Conservation (phyloP, 495 filamentous ascomycete genomes). For the Aspergillus ellipticus region DNA sequence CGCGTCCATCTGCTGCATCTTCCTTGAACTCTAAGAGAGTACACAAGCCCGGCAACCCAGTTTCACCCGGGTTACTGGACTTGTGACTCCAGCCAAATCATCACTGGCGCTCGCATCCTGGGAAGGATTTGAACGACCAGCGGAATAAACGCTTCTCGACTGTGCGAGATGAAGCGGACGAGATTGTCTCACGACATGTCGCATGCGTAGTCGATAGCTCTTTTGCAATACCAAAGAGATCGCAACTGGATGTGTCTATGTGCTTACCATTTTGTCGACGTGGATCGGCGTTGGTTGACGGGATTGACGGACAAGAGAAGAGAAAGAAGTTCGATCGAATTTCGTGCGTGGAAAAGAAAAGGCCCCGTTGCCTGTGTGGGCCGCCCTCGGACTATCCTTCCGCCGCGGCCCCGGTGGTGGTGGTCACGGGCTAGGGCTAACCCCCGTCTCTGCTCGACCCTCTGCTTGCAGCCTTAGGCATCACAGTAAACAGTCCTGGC, state of each 20-base stretch:
- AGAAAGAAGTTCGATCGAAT: constrained; percentile 22
- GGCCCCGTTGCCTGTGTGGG: constrained; percentile 29
- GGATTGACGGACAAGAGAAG: constrained; percentile 35
- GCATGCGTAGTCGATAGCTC: constrained; percentile 34
- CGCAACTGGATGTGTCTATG: constrained; percentile 26
- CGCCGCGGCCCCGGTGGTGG: neutral
- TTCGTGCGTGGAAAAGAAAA: constrained; percentile 20
- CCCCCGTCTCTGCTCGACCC: constrained; percentile 6
- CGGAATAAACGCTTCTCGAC: constrained; percentile 41
- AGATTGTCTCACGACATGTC: constrained; percentile 35
- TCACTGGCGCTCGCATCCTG: constrained; percentile 53
- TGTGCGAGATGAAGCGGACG: constrained; percentile 29
- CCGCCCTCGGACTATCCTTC: constrained; percentile 29
- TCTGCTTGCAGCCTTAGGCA: too few relatives aligned
- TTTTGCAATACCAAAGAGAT: constrained; percentile 12
- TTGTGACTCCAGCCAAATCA: constrained; percentile 79
- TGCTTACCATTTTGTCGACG: constrained; percentile 53
- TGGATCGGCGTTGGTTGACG: constrained; percentile 40
- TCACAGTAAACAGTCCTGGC: too few relatives aligned
- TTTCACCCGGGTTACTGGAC: constrained; percentile 32
- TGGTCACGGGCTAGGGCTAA: constrained; percentile 22
- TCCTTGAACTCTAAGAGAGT: constrained; percentile 90
- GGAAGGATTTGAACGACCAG: constrained; percentile 29
- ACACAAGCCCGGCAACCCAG: constrained; percentile 41
- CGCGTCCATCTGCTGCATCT: constrained; percentile 73